phyloP scores from a whole-genome alignment of 768 basidiomycete species.

The Chlorophyllum brunneum region DNA sequence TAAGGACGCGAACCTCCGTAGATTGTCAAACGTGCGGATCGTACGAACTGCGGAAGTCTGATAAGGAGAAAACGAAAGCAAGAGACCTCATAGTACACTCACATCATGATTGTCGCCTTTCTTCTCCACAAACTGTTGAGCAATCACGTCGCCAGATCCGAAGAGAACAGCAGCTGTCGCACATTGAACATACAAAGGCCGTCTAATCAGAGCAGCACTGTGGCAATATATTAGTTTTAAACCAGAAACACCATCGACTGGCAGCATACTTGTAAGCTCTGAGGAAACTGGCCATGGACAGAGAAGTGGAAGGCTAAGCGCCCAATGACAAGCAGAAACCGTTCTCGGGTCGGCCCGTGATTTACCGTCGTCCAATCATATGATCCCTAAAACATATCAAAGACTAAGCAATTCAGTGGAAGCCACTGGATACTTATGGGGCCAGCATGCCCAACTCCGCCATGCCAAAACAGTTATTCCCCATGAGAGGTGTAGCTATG shows the following conservation, averaged over 20 bases:
- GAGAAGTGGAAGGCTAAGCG: neutral
- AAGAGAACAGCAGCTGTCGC: constrained; percentile 65
- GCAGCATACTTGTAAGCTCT: constrained; percentile 14
- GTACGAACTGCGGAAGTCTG: constrained; percentile 37
- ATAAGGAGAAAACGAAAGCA: neutral
- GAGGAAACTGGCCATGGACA: constrained; percentile 14
- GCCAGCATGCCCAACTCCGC: too few species aligned
- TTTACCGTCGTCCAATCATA: too few species aligned
- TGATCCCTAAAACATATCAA: too few species aligned
- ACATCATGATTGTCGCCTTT: constrained; percentile 76
- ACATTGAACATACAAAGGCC: constrained; percentile 62
- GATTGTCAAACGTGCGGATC: constrained; percentile 62
- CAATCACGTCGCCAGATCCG: constrained; percentile 74
- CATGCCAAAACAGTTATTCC: too few species aligned
- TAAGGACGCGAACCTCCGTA: constrained; percentile 56
- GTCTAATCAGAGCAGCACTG: constrained; percentile 57
- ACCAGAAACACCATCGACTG: neutral
- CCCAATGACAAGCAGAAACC: neutral
- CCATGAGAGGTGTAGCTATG: too few species aligned
- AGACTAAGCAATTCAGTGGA: too few species aligned
- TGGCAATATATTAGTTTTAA: neutral
- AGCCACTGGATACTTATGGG: too few species aligned
- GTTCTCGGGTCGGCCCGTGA: neutral
- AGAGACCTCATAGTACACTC: constrained; percentile 21
- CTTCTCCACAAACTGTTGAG: constrained; percentile 81